Evolutionary conservation across 2,329 filamentous ascomycete species (phyloP), one percentile per base, ranked within the genome.

Genomic region (Metarhizium sp.): DNA sequence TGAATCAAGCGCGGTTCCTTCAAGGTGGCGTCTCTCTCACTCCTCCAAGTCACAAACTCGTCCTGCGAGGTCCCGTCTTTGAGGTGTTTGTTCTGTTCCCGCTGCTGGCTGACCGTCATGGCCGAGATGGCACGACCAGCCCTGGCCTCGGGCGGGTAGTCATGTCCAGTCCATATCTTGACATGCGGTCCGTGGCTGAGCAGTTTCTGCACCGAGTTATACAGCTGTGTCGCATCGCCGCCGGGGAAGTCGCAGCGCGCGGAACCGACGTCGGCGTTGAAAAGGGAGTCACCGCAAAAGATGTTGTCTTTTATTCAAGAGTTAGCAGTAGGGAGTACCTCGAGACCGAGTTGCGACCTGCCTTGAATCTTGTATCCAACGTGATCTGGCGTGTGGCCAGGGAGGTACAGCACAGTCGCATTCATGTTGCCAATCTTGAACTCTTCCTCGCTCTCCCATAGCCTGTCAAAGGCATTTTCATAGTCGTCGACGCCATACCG

Each of bases 321-420:
- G 25, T 25, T 25, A 25, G 25, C 25, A 25, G 25, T 25, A 25
- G 25, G 20, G 25, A 25, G 25, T 1, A 1, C 25, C 25, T 25
- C 25, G 25, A 25, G 25, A 25, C 25, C 3, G 25, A 25, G 25
- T 25, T 11, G 32, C 38, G 38, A 45, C 64, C 57, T 59, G 72
- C 73, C 66, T 64, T 78, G 79, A 52, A 85, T 75, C 38, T 69
- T 66, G 58, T 86, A 86, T 0, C 81, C 82, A 14, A 82, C 61
- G 54, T 85, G 80, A 59, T 85, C 82, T 0, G 81, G 79, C 0
- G 81, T 84, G 59, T 85, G 80, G 0, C 81, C 82, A 0, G 81
- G 80, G 0, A 86, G 73, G 59, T 84, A 76, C 0, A 85, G 63
- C 0, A 74, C 79, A 2, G 63, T 69, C 0, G 67, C 77, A 1